Conservation (phyloP, 768 basidiomycete species). For the Mycena haematopus region DNA sequence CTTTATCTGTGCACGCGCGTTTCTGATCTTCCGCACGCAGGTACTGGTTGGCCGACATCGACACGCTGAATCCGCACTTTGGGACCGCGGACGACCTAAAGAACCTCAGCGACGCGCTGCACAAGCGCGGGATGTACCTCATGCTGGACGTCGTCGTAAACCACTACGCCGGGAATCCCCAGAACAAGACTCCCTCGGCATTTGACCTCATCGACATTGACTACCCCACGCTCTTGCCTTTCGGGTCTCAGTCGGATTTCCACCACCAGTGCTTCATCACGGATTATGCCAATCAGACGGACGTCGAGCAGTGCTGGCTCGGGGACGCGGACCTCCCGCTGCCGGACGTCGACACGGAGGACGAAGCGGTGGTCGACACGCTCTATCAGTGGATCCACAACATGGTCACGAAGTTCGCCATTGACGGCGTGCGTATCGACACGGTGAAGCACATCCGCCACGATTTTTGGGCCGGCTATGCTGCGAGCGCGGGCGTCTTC, state of each 20-base stretch:
- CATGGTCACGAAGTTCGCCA: slow-evolving; percentile 61
- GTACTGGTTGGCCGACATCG: slow-evolving; percentile 58
- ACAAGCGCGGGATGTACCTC: slow-evolving; percentile 64
- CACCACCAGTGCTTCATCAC: slow-evolving; percentile 73
- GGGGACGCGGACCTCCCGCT: slow-evolving; percentile 71
- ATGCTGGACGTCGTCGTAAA: slow-evolving; percentile 84
- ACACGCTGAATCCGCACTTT: slow-evolving; percentile 71
- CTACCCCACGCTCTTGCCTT: slow-evolving; percentile 39
- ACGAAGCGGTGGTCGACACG: slow-evolving; percentile 54
- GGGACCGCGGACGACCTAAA: slow-evolving; percentile 78
- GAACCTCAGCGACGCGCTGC: slow-evolving; percentile 67
- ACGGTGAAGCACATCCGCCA: slow-evolving; percentile 63
- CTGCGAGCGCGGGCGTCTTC: slow-evolving; percentile 66
- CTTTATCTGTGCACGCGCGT: no score
- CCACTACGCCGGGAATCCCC: slow-evolving; percentile 47
- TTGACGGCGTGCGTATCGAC: slow-evolving; percentile 79
- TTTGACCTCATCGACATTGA: slow-evolving; percentile 25
- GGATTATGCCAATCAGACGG: slow-evolving; percentile 64
- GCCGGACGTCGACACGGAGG: slow-evolving; percentile 75
- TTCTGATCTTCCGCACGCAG: slow-evolving; percentile 27
- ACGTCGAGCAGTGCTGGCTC: slow-evolving; percentile 74
- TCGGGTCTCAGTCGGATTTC: slow-evolving; percentile 43
- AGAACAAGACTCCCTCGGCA: slow-evolving; percentile 18
- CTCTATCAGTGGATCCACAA: slow-evolving; percentile 67
- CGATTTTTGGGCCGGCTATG: slow-evolving; percentile 73